Evolutionary conservation across 371 early-diverging fungal genomes (phyloP), one percentile per base, ranked within the genome.

Genomic region (Apophysomyces elegans): DNA sequence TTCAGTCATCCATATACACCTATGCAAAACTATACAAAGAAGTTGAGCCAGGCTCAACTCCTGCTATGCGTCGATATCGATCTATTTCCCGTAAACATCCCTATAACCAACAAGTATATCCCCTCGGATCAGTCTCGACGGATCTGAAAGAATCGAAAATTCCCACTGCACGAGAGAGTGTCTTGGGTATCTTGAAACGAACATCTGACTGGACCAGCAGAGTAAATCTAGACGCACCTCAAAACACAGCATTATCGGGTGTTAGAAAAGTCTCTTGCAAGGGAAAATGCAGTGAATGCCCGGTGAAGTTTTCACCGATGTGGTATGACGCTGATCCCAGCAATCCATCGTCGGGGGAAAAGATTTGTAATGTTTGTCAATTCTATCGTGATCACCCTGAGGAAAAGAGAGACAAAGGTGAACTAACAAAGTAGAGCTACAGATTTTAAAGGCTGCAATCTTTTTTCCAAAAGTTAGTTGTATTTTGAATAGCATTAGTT

Each of bases 11-110:
- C 8, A 44, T 76, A 3, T 66, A 63, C 43, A 62, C 66, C 1
- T 82, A 71, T 59, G 57, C 65, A 16, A 68, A 71, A 14, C 45
- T 46, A 2, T 79, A 72, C 39, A 81, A 81, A 43, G 13, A 57
- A 6, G 66, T 77, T 12, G 70, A 75, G 9, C 50, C 70, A 5
- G 68, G 65, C 6, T 66, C 72, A 11, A 81, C 81, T 18, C 77
- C 79, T 2, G 81, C 79, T 26, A 76, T 73, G 74, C 72, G 81
- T 18, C 63, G 67, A 4, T 71, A 71, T 47, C 47, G 61, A n/a
- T 62, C 68, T 7, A 37, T 61, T n/a, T 41, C 61, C 9, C 37
- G 57, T n/a, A 58, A 62, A 9, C 38, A 56, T 18, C 58, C 67
- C 1, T 66, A 62, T 39, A 59, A 47, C 38, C 59, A 39, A 9